Evolutionary conservation across 2,329 filamentous ascomycete species (phyloP).

Genomic region (Colletotrichum sp.): DNA sequence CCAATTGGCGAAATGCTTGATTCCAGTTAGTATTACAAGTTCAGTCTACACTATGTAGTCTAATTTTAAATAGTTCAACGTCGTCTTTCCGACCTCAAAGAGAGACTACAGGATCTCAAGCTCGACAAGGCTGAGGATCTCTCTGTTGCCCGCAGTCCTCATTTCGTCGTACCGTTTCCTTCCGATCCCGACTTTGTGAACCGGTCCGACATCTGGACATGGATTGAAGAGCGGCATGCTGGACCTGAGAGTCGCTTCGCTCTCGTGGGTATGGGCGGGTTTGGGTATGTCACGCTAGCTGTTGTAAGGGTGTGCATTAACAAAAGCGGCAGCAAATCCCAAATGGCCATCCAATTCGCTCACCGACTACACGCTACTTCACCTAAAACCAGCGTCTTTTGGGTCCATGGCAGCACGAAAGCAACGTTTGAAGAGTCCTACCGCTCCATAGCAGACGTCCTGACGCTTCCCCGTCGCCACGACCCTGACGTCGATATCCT

Average conservation of each 20-base stretch:
- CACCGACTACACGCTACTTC: not conserved
- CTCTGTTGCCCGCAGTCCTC: not conserved
- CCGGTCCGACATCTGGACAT: not conserved
- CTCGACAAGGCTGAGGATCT: not conserved
- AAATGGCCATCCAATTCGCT: conserved; percentile 21
- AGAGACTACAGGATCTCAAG: not conserved
- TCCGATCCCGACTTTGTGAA: conserved; percentile 18
- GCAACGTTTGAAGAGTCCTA: conserved; percentile 20
- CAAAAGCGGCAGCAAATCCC: conserved; percentile 18
- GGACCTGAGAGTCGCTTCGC: not conserved
- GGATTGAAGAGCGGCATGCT: conserved; percentile 1
- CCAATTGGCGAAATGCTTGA: not conserved
- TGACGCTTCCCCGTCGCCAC: conserved; percentile 9
- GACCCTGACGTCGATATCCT: conserved; percentile 10
- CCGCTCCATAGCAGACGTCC: conserved; percentile 10
- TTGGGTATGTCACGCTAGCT: conserved; percentile 6
- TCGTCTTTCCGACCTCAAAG: not conserved
- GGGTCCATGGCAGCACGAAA: conserved; percentile 12
- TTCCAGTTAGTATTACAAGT: not conserved
- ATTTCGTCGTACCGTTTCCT: conserved; percentile 14
- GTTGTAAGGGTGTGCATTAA: not conserved
- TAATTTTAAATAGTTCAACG: not conserved
- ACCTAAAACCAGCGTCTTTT: conserved; percentile 19
- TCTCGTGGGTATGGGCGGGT: conserved; percentile 18
- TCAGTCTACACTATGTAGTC: not conserved